Evolutionary conservation across 129 eudicot species (phyloP).

Genomic region (Deinandra increscens): DNA sequence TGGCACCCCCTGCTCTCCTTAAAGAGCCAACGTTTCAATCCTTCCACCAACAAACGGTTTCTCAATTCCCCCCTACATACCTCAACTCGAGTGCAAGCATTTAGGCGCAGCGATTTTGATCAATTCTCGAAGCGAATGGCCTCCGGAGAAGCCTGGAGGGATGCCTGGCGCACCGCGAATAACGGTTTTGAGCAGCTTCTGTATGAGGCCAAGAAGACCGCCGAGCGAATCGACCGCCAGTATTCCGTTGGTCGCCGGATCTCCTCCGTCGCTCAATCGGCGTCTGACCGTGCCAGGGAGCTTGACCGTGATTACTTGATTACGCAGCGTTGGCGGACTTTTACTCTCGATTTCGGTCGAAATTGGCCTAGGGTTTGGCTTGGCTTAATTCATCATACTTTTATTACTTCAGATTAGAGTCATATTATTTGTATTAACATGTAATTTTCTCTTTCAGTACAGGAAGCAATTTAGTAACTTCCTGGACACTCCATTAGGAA

Average conservation of each 20-base stretch:
- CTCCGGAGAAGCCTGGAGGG: constrained; percentile 78
- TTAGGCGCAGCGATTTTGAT: constrained; percentile 78
- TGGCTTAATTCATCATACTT: constrained; percentile 10
- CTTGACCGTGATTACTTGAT: constrained; percentile 70
- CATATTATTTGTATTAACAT: neutral
- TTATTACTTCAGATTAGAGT: neutral
- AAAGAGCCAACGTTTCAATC: constrained; percentile 34
- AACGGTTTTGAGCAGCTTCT: constrained; percentile 72
- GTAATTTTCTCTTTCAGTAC: constrained; percentile 53
- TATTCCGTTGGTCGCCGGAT: constrained; percentile 53
- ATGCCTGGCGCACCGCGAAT: constrained; percentile 75
- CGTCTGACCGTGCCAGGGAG: constrained; percentile 69
- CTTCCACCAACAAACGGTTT: constrained; percentile 18
- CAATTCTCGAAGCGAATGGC: constrained; percentile 51
- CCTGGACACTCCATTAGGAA: constrained; percentile 68
- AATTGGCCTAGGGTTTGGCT: constrained; percentile 94
- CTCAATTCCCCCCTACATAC: constrained; percentile 6
- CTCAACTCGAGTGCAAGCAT: constrained; percentile 38
- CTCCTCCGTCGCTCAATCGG: constrained; percentile 51
- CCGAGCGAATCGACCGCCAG: constrained; percentile 80
- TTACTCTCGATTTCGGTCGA: constrained; percentile 62
- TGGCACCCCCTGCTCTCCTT: constrained; percentile 53
- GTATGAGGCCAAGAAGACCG: constrained; percentile 70
- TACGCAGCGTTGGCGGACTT: constrained; percentile 62
- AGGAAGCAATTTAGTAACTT: constrained; percentile 68